These are phyloP conservation scores for Schizonepeta tenuifolia DNA, from an alignment of 257 asterid genomes.

Conservation along the genomic window DNA sequence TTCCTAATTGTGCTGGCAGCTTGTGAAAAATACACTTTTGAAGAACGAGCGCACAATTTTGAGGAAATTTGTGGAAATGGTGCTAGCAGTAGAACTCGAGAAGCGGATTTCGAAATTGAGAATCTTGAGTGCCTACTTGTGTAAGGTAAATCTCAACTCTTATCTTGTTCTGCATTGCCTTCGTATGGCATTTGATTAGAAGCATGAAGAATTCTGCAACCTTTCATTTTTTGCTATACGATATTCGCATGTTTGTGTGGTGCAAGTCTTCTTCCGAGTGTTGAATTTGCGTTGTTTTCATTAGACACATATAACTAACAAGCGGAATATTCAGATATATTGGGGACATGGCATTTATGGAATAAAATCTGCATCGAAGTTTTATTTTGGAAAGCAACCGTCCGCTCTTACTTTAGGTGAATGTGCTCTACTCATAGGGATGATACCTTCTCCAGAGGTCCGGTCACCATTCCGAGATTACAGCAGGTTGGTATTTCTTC, in stretches of 20 bases:
- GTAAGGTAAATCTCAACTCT: slow-evolving; percentile 38
- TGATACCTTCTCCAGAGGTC: slow-evolving; percentile 43
- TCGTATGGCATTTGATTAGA: neutral
- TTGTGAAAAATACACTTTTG: slow-evolving; percentile 39
- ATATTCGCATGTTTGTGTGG: neutral
- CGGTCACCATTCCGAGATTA: slow-evolving; percentile 44
- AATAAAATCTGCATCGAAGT: slow-evolving; percentile 39
- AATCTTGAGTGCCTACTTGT: slow-evolving; percentile 43
- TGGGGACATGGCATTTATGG: slow-evolving; percentile 50
- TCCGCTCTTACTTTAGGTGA: slow-evolving; percentile 42
- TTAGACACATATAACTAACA: neutral
- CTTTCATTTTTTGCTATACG: neutral
- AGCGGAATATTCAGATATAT: slow-evolving; percentile 31
- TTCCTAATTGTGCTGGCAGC: slow-evolving; percentile 31
- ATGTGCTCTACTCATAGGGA: slow-evolving; percentile 44
- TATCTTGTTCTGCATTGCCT: neutral
- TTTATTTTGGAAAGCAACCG: slow-evolving; percentile 41
- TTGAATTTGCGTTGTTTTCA: neutral
- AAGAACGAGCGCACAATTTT: slow-evolving; percentile 40
- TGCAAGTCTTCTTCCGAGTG: neutral
- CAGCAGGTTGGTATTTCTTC: slow-evolving; percentile 33
- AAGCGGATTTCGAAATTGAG: slow-evolving; percentile 37
- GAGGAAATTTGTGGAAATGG: slow-evolving; percentile 40
- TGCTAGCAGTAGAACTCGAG: slow-evolving; percentile 41
- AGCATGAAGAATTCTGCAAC: neutral